Evolutionary conservation across 2,329 filamentous ascomycete genomes (phyloP).

Genomic region (Aureobasidium mangrovei): DNA sequence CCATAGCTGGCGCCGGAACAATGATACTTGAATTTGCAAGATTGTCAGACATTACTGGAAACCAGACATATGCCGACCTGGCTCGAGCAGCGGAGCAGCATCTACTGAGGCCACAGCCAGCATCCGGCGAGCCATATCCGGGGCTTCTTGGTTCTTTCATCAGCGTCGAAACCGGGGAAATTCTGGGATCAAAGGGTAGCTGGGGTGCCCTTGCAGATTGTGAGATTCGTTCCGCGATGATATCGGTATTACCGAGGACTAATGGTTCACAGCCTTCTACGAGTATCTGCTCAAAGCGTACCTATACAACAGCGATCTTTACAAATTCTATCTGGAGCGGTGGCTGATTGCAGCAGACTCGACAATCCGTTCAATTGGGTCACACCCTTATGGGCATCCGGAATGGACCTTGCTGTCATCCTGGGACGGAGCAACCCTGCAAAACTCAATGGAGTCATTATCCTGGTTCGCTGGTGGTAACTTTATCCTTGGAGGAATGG

Average conservation of each 20-base stretch:
- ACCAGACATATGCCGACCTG: constrained; percentile 19
- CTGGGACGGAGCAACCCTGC: constrained; percentile 18
- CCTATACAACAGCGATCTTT: constrained; percentile 24
- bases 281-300: constrained; percentile 30
- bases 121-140: constrained; percentile 21
- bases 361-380: constrained; percentile 25
- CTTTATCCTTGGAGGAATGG: constrained; percentile 27
- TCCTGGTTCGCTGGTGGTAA: constrained; percentile 28
- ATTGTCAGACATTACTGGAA: constrained; percentile 22
- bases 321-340: constrained; percentile 22
- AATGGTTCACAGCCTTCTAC: constrained; percentile 22
- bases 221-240: constrained; percentile 5
- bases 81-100: constrained; percentile 19
- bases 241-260: not conserved
- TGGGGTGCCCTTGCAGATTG: constrained; percentile 27
- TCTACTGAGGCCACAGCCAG: constrained; percentile 19
- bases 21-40: constrained; percentile 21
- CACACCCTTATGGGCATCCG: constrained; percentile 23
- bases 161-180: constrained; percentile 21
- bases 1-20: constrained; percentile 19
- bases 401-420: constrained; percentile 25
- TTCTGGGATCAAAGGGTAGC: constrained; percentile 23
- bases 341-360: constrained; percentile 25
- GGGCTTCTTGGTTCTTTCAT: constrained; percentile 25
- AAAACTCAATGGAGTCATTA: constrained; percentile 22